Evolutionary conservation across 164 flowering plant genomes (phyloP).

Genomic region (Magnolia sinica): DNA sequence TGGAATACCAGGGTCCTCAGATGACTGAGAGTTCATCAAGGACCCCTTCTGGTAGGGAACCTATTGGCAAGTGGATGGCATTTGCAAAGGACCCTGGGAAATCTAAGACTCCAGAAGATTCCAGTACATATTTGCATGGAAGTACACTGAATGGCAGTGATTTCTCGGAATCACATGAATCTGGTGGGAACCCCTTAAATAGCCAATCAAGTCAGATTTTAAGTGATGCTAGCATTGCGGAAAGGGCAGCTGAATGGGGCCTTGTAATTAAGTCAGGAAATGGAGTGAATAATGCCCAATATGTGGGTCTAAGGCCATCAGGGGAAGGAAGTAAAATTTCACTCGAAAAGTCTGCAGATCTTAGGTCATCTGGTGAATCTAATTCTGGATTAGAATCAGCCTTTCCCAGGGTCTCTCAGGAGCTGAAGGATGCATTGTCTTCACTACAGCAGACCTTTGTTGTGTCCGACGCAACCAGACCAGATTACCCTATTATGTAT

Average conservation of each 20-base stretch:
- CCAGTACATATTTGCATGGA: not conserved
- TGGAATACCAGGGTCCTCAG: constrained; percentile 6
- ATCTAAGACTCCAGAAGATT: not conserved
- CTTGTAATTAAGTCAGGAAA: constrained; percentile 21
- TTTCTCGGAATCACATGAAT: not conserved
- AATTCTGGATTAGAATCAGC: constrained; percentile 18
- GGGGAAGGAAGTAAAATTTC: constrained; percentile 29
- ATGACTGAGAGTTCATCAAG: constrained; percentile 6
- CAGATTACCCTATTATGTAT: constrained; percentile 82
- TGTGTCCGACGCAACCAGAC: constrained; percentile 90
- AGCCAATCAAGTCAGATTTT: constrained; percentile 12
- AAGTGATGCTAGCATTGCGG: constrained; percentile 27
- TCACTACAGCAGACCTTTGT: constrained; percentile 89
- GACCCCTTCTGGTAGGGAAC: constrained; percentile 18
- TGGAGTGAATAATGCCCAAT: constrained; percentile 27
- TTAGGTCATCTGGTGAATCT: constrained; percentile 53
- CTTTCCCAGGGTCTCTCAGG: constrained; percentile 79
- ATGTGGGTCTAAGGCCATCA: constrained; percentile 16
- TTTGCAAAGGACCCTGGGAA: constrained; percentile 14
- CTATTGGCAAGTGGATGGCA: constrained; percentile 35
- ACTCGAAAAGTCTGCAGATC: constrained; percentile 23
- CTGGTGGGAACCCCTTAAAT: constrained; percentile 3
- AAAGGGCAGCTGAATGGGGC: constrained; percentile 43
- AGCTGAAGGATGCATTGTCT: constrained; percentile 77
- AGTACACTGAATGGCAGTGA: not conserved